Conservation (phyloP, 2,329 filamentous ascomycete species). For the Diplodia seriata region DNA sequence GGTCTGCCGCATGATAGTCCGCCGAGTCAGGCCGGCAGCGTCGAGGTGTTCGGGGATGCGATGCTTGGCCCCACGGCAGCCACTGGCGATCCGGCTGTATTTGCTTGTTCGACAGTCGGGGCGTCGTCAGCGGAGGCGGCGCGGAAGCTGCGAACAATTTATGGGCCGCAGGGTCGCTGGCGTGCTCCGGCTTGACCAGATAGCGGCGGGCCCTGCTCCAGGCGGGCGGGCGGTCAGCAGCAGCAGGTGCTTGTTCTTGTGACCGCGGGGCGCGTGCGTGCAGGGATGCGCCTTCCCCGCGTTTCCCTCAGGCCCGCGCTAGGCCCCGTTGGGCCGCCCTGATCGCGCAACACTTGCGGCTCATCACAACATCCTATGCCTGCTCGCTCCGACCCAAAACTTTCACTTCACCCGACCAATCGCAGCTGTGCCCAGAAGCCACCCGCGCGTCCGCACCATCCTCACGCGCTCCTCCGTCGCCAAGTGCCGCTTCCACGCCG, state of each 20-base stretch:
- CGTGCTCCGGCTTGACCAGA: constrained; percentile 9
- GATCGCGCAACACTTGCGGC: constrained; percentile 15
- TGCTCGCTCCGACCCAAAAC: background rate
- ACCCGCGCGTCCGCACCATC: background rate
- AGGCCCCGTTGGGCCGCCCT: background rate
- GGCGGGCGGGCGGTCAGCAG: constrained; percentile 22
- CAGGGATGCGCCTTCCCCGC: constrained; percentile 14
- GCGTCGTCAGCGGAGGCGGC: constrained; percentile 25
- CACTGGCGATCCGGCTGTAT: constrained; percentile 1
- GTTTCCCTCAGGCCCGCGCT: background rate
- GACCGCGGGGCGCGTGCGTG: background rate
- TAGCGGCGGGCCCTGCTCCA: background rate
- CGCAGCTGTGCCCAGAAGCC: background rate
- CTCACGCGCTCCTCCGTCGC: background rate
- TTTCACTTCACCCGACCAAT: background rate
- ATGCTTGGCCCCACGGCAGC: background rate
- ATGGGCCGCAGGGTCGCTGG: constrained; percentile 13
- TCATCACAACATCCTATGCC: constrained; percentile 24
- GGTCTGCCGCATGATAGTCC: background rate
- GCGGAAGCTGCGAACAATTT: background rate
- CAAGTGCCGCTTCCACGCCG: constrained; percentile 9
- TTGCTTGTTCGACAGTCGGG: background rate
- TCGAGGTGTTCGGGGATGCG: background rate
- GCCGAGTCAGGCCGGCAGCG: constrained; percentile 7
- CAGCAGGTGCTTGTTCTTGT: background rate